These are phyloP conservation scores for Pinguiococcus pyrenoidosus DNA, from an alignment of 108 stramenopile genomes.

Conservation along the genomic window DNA sequence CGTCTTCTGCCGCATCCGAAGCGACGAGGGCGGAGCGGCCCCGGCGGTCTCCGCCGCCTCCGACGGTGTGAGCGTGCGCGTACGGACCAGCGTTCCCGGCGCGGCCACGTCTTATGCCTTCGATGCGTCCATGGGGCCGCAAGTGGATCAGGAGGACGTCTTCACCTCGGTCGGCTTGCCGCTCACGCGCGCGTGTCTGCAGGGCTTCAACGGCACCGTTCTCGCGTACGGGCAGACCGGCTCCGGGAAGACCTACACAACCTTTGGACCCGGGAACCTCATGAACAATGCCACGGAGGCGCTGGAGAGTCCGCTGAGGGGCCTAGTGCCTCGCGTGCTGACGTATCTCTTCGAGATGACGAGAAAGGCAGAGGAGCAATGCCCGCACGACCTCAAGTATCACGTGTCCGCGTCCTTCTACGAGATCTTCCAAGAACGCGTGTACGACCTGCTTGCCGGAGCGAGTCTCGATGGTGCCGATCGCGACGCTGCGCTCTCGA, in stretches of 20 bases:
- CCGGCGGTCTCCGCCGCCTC: no score
- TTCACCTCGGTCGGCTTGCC: conserved; percentile 14
- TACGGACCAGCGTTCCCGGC: no score
- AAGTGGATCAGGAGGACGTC: no score
- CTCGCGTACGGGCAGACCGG: conserved; percentile 32
- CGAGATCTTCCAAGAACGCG: conserved; percentile 36
- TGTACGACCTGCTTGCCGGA: conserved; percentile 32
- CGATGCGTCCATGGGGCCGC: no score
- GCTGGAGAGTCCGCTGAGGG: conserved; percentile 4
- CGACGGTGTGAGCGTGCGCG: no score
- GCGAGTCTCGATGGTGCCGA: no score
- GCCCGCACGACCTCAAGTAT: conserved; percentile 5
- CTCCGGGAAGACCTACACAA: conserved; percentile 33
- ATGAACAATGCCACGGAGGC: conserved; percentile 11
- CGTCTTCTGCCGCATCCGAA: no score
- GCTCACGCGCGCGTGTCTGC: conserved; percentile 18
- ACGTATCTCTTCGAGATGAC: conserved; percentile 24
- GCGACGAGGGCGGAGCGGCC: no score
- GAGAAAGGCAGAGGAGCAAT: conserved; percentile 8
- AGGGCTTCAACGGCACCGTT: conserved; percentile 31
- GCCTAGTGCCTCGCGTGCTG: conserved; percentile 33
- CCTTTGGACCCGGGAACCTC: conserved; percentile 22
- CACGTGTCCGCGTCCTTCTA: conserved; percentile 34
- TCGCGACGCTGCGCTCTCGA: background rate
- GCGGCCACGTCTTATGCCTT: no score